phyloP scores from a whole-genome alignment of 2,329 filamentous ascomycete species.

The Ceratocystis papillata region DNA sequence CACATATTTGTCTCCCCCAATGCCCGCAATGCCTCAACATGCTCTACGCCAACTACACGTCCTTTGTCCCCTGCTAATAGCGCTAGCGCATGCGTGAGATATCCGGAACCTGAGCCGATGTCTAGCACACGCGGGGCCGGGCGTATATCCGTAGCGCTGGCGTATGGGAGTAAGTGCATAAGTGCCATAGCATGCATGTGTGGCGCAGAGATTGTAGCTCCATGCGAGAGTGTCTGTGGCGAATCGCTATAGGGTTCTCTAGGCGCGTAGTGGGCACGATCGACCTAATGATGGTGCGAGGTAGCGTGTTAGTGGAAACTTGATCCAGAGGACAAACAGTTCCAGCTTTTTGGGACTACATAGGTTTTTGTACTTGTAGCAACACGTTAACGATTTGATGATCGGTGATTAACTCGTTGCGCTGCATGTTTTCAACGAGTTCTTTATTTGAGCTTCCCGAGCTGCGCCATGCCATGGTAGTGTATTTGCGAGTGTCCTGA shows the following conservation, averaged over 20 bases:
- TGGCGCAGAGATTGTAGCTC: conserved; percentile 48
- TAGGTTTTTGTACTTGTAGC: background rate
- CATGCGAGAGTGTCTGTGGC: conserved; percentile 45
- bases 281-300: conserved; percentile 49
- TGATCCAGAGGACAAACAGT: background rate
- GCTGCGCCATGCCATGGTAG: conserved; percentile 79
- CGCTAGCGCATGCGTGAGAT: conserved; percentile 78
- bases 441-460: conserved; percentile 63
- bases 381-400: conserved; percentile 58
- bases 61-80: conserved; percentile 61
- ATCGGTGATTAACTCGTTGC: conserved; percentile 61
- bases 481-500: conserved; percentile 20
- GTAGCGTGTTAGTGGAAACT: conserved; percentile 4
- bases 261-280: conserved; percentile 75
- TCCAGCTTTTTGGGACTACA: background rate
- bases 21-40: conserved; percentile 54
- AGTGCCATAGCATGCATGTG: conserved; percentile 51
- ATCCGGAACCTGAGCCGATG: conserved; percentile 66
- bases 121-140: conserved; percentile 48
- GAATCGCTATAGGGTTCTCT: conserved; percentile 54
- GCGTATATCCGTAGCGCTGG: background rate
- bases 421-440: conserved; percentile 67
- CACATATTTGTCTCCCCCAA: conserved; percentile 55
- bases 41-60: conserved; percentile 66
- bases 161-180: conserved; percentile 38